Conservation (phyloP, 306 rosid genomes). For the Trichosanthes truncata region DNA sequence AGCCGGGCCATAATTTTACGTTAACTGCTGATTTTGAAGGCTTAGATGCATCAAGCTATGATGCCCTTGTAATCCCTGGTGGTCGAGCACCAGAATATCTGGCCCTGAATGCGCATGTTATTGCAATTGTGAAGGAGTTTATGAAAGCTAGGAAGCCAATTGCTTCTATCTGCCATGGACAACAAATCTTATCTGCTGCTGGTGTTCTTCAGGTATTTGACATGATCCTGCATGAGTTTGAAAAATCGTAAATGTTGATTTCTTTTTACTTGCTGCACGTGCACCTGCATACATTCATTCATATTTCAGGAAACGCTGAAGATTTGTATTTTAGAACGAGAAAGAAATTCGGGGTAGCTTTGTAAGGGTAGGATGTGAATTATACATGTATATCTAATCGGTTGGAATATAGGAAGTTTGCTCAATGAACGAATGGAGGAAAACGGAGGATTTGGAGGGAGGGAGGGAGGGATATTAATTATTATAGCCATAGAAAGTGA, state of each 20-base stretch:
- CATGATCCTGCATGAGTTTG: background rate
- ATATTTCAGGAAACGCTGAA: background rate
- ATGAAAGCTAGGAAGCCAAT: slow-evolving; percentile 39
- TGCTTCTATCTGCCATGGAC: slow-evolving; percentile 62
- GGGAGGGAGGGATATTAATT: background rate
- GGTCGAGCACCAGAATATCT: slow-evolving; percentile 47
- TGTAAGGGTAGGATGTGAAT: background rate
- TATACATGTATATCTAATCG: background rate
- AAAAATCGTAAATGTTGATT: background rate
- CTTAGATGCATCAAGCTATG: slow-evolving; percentile 48
- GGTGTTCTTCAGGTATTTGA: slow-evolving; percentile 65
- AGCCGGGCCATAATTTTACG: slow-evolving; percentile 61
- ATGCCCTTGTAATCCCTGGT: slow-evolving; percentile 46
- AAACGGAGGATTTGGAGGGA: background rate
- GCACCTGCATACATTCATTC: background rate
- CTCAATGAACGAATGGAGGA: background rate
- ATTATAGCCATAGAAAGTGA: background rate
- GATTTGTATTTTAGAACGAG: background rate
- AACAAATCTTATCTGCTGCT: slow-evolving; percentile 77
- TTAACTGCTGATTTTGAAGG: slow-evolving; percentile 52
- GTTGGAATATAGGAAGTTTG: background rate
- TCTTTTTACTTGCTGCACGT: background rate
- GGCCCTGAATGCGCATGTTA: slow-evolving; percentile 30
- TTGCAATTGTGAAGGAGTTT: slow-evolving; percentile 29
- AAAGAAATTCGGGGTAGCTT: background rate